Evolutionary conservation across 23 red algal genomes (phyloP), one percentile per base, ranked within the genome.

Genomic region (Porphyridium purpureum): DNA sequence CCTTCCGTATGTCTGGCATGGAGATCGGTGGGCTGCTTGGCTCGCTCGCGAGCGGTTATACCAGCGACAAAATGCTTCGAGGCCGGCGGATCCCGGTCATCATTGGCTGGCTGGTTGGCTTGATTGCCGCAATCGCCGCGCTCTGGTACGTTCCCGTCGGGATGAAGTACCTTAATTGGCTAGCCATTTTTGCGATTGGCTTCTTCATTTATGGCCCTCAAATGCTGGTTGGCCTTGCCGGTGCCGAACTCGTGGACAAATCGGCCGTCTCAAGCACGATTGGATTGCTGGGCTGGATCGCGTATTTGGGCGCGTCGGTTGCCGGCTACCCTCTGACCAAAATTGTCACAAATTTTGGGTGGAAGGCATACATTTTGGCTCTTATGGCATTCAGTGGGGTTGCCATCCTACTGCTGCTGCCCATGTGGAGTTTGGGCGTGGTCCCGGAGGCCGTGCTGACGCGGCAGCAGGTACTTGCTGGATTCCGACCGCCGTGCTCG

Each of bases 161-260:
- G 1, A 81, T 74, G 75, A 49, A 80, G 31, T 98, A 98, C 61
- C 64, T 72, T 4, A 74, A 52, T 42, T 77, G 79, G 90, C 40
- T 98, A 23, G 44, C 48, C 3, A 69, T 98, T 2, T 98, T 98
- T 53, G 64, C 48, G 46, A 84, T 98, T 42, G 90, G 90, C 24
- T 98, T 98, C 34, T 98, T 98, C 62, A 98, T 98, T 51, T 98
- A 98, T 62, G 90, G 90, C 1, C 90, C 90, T 21, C 90, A 98
- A 54, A 98, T 98, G 90, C 79, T 98, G 6, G 90, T 98, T 28
- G 90, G 90, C 32, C 65, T 98, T 21, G 90, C 90, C 14, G 90
- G 77, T 0, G 79, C 77, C 22, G 90, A 98, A 29, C 85, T 98
- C 40, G 90, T 98, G 1, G 62, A 85, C 53, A 61, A 68, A 21